Evolutionary conservation across 2,329 filamentous ascomycete genomes (phyloP), one percentile per base, ranked within the genome.

Genomic region (Fusarium sp.): DNA sequence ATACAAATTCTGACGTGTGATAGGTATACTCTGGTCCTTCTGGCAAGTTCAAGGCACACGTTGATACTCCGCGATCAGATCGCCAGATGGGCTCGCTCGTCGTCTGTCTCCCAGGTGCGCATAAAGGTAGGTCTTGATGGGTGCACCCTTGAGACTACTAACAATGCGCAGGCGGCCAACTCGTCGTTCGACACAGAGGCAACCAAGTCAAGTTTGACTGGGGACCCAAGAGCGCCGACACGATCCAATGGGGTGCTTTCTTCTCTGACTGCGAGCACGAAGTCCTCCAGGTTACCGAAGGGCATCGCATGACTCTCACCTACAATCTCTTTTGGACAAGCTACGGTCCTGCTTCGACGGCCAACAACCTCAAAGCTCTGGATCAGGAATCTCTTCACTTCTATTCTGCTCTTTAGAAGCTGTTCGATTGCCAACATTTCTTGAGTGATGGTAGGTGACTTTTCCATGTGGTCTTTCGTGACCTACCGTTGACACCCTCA

Each of bases 341-440:
- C n/a, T 74, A 85, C 39, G 79, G 85, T 0, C 75, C 73, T 2
- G 63, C 66, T n/a, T 68, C 71, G 0, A 77, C 83, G 32, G 68
- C 71, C 2, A 14, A 54, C 37, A 52, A 58, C 10, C 66, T 77
- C 3, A 30, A 14, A 0, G 39, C 41, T 1, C 10, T 77, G 4
- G 69, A 74, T 0, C 75, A 76, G 0, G 71, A 76, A 3, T 71
- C 71, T 2, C 58, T 73, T 20, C 59, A 52, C 14, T 68, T 70
- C 34, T 66, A 50, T 25, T 6, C 6, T 13, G 41, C 67, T 0
- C 64, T 77, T 4, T 52, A 74, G 48, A 41, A 54, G 2, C 4
- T 76, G 4, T 20, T 77, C 3, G 32, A 41, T 3, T 57, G 43
- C 1, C 34, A 66, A 0, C 34, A 60, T 1, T 56, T 66, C 2